phyloP scores from a whole-genome alignment of 2,329 filamentous ascomycete genomes.

The Penicillium sp. region DNA sequence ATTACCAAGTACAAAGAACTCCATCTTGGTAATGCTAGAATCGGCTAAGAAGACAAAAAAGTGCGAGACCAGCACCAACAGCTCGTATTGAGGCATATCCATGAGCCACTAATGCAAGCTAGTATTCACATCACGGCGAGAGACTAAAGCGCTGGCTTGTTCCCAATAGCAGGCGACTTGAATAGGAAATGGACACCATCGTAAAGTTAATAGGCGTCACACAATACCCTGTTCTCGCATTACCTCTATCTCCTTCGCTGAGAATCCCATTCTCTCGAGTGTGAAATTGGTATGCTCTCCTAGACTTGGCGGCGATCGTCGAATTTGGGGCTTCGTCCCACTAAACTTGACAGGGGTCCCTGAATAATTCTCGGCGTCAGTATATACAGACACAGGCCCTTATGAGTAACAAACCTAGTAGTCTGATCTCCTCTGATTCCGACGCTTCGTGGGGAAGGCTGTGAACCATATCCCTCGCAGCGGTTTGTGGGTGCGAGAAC shows the following conservation, averaged over 20 bases:
- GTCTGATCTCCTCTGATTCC: conserved; percentile 19
- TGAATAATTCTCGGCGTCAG: not conserved
- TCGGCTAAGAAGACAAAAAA: not conserved
- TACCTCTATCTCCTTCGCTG: not conserved
- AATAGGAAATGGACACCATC: not conserved
- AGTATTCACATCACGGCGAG: not conserved
- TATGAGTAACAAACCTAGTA: conserved; percentile 20
- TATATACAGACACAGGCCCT: not conserved
- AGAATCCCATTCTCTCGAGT: conserved; percentile 20
- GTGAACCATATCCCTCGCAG: conserved; percentile 35
- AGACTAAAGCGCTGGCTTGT: not conserved
- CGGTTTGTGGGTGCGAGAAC: conserved; percentile 39
- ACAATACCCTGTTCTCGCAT: not conserved
- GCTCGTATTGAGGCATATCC: not conserved
- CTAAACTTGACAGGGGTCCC: conserved; percentile 28
- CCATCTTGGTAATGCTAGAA: not conserved
- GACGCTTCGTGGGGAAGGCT: conserved; percentile 18
- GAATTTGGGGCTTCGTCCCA: conserved; percentile 20
- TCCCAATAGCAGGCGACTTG: not conserved
- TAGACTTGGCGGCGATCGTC: conserved; percentile 21
- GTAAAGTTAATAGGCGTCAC: not conserved
- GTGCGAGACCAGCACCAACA: not conserved
- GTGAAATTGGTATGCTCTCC: conserved; percentile 27
- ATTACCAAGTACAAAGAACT: not conserved
- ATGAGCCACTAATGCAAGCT: not conserved